Evolutionary conservation across 2,329 filamentous ascomycete species (phyloP).

Genomic region (Aspergillus fumigatiaffinis): DNA sequence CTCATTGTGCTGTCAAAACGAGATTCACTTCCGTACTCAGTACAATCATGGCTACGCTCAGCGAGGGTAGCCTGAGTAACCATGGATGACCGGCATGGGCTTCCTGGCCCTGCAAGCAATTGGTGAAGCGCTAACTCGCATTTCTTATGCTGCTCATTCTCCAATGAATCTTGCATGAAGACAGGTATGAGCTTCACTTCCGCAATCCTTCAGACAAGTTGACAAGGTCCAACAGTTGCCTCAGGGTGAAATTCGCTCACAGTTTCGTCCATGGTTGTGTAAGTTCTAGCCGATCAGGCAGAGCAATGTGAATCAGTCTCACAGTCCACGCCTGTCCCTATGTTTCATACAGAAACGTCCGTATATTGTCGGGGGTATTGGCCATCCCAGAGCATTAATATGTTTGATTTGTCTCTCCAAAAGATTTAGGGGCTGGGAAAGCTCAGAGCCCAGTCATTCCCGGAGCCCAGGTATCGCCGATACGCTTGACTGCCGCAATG

Average conservation of each 20-base stretch:
- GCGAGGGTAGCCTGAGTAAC: background rate
- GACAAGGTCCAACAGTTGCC: background rate
- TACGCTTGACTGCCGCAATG: slow-evolving; percentile 73
- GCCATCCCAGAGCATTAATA: background rate
- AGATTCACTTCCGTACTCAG: background rate
- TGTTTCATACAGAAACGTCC: too few relatives aligned
- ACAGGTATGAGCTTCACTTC: background rate
- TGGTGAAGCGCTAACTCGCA: background rate
- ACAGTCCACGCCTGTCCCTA: background rate
- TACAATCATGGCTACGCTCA: background rate
- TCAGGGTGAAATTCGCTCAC: background rate
- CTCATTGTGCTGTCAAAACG: slow-evolving; percentile 29
- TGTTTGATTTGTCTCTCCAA: background rate
- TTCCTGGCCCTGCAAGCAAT: background rate
- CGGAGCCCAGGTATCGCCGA: slow-evolving; percentile 80
- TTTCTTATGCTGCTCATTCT: background rate
- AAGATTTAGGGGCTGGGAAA: background rate
- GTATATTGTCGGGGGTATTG: background rate
- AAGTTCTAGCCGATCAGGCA: background rate
- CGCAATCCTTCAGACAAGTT: background rate
- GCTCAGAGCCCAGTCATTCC: slow-evolving; percentile 67
- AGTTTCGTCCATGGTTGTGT: background rate
- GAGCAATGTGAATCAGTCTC: too few relatives aligned
- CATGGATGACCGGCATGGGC: background rate
- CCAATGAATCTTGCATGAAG: background rate